phyloP scores from a whole-genome alignment of 306 rosid species.

The Glycyrrhiza uralensis region DNA sequence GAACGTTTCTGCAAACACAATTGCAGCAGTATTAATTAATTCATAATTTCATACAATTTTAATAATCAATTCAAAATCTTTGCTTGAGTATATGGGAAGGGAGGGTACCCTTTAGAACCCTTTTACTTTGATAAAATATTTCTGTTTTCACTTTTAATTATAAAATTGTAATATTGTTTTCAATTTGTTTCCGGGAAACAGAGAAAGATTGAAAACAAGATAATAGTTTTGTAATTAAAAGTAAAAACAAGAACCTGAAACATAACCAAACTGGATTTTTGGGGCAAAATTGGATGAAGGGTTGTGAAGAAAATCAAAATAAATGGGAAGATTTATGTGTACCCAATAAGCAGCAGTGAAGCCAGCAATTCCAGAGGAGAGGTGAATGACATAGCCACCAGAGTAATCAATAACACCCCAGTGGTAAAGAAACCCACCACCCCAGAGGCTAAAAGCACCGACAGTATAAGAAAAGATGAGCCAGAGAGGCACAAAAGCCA shows the following conservation, averaged over 20 bases:
- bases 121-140: no score
- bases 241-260: no score
- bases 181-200: no score
- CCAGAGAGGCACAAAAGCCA: conserved; percentile 97
- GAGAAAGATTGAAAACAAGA: no score
- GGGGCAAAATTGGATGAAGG: not conserved
- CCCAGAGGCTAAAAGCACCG: conserved; percentile 85
- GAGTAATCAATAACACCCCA: conserved; percentile 95
- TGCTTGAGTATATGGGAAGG: not conserved
- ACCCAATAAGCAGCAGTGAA: conserved; percentile 94
- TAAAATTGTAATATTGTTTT: no score
- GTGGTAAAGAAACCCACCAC: conserved; percentile 79
- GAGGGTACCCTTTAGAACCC: no score
- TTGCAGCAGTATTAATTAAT: no score
- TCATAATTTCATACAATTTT: not conserved
- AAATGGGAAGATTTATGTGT: not conserved
- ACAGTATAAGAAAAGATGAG: conserved; percentile 78
- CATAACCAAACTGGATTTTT: no score
- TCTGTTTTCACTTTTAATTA: no score
- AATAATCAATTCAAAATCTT: not conserved
- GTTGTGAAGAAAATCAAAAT: not conserved
- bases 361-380: conserved; percentile 81
- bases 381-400: conserved; percentile 92
- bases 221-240: no score
- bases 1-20: not conserved